phyloP scores from a whole-genome alignment of 1,139 yeast species.

The Wickerhamiella infanticola region DNA sequence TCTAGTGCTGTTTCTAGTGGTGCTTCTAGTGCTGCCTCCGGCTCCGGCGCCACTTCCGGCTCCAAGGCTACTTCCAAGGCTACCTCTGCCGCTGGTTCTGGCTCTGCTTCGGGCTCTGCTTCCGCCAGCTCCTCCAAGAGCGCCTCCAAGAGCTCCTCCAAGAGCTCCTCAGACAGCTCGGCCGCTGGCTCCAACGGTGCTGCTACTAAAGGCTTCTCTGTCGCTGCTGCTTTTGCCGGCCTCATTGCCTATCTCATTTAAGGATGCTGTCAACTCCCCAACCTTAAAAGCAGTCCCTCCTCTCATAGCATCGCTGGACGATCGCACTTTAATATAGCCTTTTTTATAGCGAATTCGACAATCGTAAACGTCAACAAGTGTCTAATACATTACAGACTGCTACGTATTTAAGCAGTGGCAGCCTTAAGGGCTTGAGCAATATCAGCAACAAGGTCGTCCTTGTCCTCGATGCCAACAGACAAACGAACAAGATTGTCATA shows the following conservation, averaged over 20 bases:
- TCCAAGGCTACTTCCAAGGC: background rate
- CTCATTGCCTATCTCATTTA: background rate
- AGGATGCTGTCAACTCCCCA: background rate
- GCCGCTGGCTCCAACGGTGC: background rate
- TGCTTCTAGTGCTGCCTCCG: conserved; percentile 1
- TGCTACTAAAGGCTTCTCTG: background rate
- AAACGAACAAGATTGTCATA: conserved; percentile 70
- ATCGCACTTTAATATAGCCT: background rate
- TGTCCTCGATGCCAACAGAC: conserved; percentile 78
- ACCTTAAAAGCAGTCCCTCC: too few species aligned
- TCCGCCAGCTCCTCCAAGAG: background rate
- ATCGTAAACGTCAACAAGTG: too few species aligned
- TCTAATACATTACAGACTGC: background rate
- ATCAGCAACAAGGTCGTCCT: conserved; percentile 62
- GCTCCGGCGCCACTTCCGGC: conserved; percentile 1
- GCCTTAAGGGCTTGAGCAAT: conserved; percentile 45
- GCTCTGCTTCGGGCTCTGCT: conserved; percentile 1
- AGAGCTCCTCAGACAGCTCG: background rate
- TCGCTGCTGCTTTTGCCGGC: background rate
- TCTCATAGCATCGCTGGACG: background rate
- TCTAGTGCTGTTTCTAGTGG: conserved; percentile 3
- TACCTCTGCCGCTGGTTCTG: conserved; percentile 1
- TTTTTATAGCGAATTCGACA: too few species aligned
- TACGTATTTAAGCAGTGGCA: background rate
- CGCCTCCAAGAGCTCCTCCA: background rate